phyloP scores from a whole-genome alignment of 2,329 filamentous ascomycete species.

The Tolypocladium cylindrosporum region DNA sequence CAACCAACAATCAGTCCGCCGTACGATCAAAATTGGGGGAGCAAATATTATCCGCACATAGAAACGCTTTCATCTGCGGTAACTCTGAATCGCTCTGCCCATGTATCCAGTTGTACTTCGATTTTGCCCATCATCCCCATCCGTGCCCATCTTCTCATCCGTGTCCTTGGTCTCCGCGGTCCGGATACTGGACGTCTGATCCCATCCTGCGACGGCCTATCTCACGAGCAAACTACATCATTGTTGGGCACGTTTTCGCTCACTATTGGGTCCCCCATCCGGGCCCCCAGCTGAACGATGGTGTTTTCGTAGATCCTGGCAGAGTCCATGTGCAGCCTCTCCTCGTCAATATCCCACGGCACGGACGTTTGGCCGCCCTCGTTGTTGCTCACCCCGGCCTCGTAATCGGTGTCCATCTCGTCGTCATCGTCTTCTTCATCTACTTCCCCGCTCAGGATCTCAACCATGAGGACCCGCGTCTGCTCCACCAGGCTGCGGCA shows the following conservation, averaged over 20 bases:
- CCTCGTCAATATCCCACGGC: constrained; percentile 32
- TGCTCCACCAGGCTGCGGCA: constrained; percentile 73
- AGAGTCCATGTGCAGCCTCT: constrained; percentile 56
- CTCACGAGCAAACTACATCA: background rate
- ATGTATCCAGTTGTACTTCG: background rate
- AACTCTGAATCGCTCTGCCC: background rate
- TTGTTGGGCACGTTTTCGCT: constrained; percentile 5
- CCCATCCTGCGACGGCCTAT: background rate
- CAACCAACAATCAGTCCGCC: too few species aligned
- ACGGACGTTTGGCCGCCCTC: constrained; percentile 5
- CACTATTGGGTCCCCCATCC: constrained; percentile 38
- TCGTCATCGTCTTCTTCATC: constrained; percentile 30
- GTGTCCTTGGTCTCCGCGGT: background rate
- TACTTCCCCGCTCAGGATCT: constrained; percentile 45
- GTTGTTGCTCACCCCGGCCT: constrained; percentile 19
- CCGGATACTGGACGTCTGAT: background rate
- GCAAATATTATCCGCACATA: background rate
- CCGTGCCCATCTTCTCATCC: background rate
- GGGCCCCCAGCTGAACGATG: constrained; percentile 62
- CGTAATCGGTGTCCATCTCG: constrained; percentile 24
- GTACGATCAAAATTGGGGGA: too few species aligned
- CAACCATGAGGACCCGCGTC: constrained; percentile 60
- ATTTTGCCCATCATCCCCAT: background rate
- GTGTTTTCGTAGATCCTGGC: constrained; percentile 73
- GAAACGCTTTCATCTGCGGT: background rate